A percentile compares a stretch with the other conserved stretches of the same genome.
These are phyloP conservation scores for Sporothrix brasiliensis DNA, from an alignment of 2,329 filamentous ascomycete genomes.

Conservation along the genomic window DNA sequence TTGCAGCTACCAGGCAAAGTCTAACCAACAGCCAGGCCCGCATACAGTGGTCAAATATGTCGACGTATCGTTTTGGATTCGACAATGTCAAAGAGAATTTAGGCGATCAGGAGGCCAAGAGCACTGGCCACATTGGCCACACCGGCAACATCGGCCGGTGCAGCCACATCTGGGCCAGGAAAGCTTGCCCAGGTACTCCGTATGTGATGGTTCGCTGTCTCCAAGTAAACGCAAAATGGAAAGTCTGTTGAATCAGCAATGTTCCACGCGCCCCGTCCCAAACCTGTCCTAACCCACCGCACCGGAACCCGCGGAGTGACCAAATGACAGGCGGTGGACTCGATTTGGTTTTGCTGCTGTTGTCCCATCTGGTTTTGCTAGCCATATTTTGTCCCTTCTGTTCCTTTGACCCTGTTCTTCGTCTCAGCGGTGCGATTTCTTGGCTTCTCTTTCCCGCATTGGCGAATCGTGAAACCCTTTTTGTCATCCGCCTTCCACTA, in stretches of 20 bases:
- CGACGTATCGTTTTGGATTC: too few species aligned
- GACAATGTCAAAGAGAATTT: too few species aligned
- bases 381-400: neutral
- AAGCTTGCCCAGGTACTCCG: too few species aligned
- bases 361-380: too few species aligned
- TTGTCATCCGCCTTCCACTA: neutral
- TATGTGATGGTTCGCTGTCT: too few species aligned
- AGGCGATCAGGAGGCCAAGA: neutral
- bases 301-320: slow-evolving; percentile 15
- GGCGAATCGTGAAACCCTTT: neutral
- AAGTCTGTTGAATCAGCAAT: neutral
- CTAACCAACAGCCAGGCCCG: neutral
- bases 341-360: neutral
- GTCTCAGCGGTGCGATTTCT: neutral
- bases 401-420: neutral
- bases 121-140: neutral
- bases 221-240: too few species aligned
- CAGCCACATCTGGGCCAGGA: too few species aligned
- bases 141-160: too few species aligned
- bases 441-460: neutral
- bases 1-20: too few species aligned
- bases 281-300: neutral
- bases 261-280: too few species aligned
- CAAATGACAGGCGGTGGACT: slow-evolving; percentile 4
- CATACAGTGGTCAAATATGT: slow-evolving; percentile 8